Evolutionary conservation across 148 eudicot species (phyloP), one percentile per base, ranked within the genome.

Genomic region (Nepenthes mirabilis): DNA sequence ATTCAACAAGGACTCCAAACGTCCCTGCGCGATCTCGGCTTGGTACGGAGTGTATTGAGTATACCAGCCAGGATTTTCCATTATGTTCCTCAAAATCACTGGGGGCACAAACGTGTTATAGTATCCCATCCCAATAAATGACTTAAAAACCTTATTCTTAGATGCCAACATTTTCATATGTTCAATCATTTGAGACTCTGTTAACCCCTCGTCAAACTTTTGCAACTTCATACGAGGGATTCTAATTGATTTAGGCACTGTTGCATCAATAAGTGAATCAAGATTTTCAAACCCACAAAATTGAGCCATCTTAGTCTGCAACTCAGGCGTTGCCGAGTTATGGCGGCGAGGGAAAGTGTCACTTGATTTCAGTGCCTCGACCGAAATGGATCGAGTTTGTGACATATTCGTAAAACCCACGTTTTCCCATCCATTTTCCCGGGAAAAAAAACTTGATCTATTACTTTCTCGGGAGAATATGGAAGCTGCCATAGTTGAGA

Each of bases 21-120:
- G 72, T 8, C 97, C 97, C 73, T 91, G 98, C 2, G 96, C 73
- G 56, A 91, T 83, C 81, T 91, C 96, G 53, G 98, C 98, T 64
- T 91, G 98, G 67, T 91, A 91, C 1, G 98, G 98, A 3, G 98
- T 91, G 36, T 91, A 91, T 52, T 91, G 98, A 12, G 98, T 88
- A 43, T 91, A 91, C 98, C 98, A 91, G 57, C 77, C 96, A 14
- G 98, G 98, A 49, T 91, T 88, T 50, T 91, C 98, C 90, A 88
- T 80, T 14, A 91, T 82, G 37, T 91, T 91, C 74, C 98, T 82
- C 76, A 91, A 71, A 61, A 91, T 91, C n/a, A 88, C 96, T 60
- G 88, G 79, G 1, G 98, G 98, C 0, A 91, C 96, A 66, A 32
- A 72, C 9, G 98, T 91, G 47, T 85, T 77, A 49, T 91, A 91